phyloP scores from a whole-genome alignment of 305 asterid species.

The Ruellia speciosa region DNA sequence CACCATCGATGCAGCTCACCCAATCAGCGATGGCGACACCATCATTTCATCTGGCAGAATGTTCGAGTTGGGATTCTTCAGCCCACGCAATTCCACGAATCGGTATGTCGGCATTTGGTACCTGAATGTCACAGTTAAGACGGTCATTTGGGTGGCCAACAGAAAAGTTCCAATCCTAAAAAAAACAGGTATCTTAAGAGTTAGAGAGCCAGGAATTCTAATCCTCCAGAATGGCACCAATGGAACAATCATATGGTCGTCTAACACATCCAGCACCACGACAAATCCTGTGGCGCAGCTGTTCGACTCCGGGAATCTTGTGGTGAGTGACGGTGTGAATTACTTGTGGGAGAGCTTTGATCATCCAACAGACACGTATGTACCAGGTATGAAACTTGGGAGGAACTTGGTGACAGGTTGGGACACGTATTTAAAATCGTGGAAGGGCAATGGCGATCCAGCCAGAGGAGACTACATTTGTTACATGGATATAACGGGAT shows the following conservation, averaged over 20 bases:
- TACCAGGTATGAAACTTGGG: constrained; percentile 14
- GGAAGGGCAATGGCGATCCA: constrained; percentile 20
- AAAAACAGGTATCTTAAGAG: neutral
- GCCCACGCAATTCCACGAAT: constrained; percentile 9
- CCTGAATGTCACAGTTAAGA: neutral
- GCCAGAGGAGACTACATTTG: constrained; percentile 13
- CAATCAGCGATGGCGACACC: too few species aligned
- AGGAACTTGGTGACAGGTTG: constrained; percentile 4
- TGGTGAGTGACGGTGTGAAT: constrained; percentile 18
- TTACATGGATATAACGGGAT: constrained; percentile 10
- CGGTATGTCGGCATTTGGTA: constrained; percentile 10
- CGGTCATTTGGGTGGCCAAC: too few species aligned
- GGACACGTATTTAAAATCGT: constrained; percentile 7
- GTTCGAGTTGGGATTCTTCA: too few species aligned
- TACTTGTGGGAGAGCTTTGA: constrained; percentile 17
- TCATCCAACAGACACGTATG: constrained; percentile 15
- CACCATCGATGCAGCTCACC: too few species aligned
- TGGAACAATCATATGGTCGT: neutral
- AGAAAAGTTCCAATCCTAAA: constrained; percentile 1
- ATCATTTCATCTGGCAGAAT: too few species aligned
- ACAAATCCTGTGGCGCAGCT: constrained; percentile 20
- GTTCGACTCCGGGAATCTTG: constrained; percentile 27
- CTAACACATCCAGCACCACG: neutral
- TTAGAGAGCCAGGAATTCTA: neutral
- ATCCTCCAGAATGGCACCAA: neutral